Evolutionary conservation across 805 yeast genomes (phyloP).

Genomic region (Wickerhamiella parazyma): DNA sequence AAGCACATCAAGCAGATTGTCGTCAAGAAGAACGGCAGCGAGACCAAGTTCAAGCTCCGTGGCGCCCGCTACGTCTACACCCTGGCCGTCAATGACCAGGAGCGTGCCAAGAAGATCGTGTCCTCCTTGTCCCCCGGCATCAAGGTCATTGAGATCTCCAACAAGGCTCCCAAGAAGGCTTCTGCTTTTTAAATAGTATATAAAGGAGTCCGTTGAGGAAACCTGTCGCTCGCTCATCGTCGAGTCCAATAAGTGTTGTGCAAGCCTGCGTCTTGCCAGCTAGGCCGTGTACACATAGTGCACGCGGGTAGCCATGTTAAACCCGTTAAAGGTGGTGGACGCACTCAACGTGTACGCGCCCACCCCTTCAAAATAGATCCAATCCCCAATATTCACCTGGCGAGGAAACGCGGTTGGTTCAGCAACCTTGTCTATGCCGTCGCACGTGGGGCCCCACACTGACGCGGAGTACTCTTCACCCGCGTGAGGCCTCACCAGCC

Average conservation of each 20-base stretch:
- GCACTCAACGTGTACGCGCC: conserved; percentile 95
- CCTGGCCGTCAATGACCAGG: conserved; percentile 84
- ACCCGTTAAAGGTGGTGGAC: conserved; percentile 87
- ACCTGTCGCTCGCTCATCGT: not conserved
- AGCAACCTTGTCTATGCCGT: conserved; percentile 79
- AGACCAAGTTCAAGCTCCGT: conserved; percentile 98
- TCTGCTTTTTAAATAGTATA: not conserved
- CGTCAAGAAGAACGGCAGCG: conserved; percentile 87
- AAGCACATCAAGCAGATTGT: conserved; percentile 87
- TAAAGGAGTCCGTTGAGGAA: conserved; percentile 1
- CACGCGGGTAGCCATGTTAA: conserved; percentile 46
- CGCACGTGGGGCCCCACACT: conserved; percentile 98
- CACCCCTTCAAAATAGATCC: conserved; percentile 69
- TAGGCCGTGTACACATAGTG: conserved; percentile 41
- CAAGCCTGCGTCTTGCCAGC: no score
- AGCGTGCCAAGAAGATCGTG: conserved; percentile 93
- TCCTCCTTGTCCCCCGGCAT: conserved; percentile 86
- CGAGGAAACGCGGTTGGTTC: conserved; percentile 38
- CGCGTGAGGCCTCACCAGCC: conserved; percentile 33
- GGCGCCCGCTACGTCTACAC: conserved; percentile 92
- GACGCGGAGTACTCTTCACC: conserved; percentile 28
- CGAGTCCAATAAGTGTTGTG: not conserved
- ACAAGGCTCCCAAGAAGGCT: conserved; percentile 10
- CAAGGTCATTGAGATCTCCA: conserved; percentile 18
- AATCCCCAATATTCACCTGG: conserved; percentile 70